phyloP scores from a whole-genome alignment of 495 filamentous ascomycete species.

The Penicillium robsamsonii region DNA sequence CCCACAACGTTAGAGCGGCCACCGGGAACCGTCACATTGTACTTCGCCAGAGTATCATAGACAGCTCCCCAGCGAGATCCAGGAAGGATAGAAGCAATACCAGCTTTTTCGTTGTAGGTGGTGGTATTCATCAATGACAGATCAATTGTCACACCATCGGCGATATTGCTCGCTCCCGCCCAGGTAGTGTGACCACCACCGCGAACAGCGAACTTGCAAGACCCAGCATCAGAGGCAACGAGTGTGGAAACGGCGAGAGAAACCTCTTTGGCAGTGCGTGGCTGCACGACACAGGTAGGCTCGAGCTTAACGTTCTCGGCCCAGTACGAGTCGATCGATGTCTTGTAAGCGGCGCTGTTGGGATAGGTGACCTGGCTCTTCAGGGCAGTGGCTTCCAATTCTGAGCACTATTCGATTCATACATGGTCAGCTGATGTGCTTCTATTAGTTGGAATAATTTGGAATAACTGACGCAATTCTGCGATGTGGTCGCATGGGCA shows the following conservation, averaged over 20 bases:
- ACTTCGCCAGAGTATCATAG: constrained; percentile 34
- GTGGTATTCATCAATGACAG: constrained; percentile 43
- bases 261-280: constrained; percentile 34
- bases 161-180: constrained; percentile 37
- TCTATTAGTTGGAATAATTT: not conserved
- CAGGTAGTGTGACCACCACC: constrained; percentile 49
- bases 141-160: constrained; percentile 52
- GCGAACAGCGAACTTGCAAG: constrained; percentile 47
- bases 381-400: not conserved
- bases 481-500: not conserved
- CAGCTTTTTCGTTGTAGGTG: constrained; percentile 36
- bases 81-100: constrained; percentile 39
- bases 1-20: constrained; percentile 43
- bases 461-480: not conserved
- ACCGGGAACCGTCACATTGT: constrained; percentile 36
- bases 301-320: constrained; percentile 32
- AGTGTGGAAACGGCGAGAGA: constrained; percentile 31
- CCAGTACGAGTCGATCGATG: constrained; percentile 30
- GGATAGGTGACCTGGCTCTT: constrained; percentile 17
- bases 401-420: not conserved
- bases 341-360: constrained; percentile 16
- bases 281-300: constrained; percentile 39
- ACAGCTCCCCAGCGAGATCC: constrained; percentile 48
- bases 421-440: not conserved
- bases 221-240: constrained; percentile 14